Conservation (phyloP, 805 yeast species). For the Myxozyma vanderwaltii region DNA sequence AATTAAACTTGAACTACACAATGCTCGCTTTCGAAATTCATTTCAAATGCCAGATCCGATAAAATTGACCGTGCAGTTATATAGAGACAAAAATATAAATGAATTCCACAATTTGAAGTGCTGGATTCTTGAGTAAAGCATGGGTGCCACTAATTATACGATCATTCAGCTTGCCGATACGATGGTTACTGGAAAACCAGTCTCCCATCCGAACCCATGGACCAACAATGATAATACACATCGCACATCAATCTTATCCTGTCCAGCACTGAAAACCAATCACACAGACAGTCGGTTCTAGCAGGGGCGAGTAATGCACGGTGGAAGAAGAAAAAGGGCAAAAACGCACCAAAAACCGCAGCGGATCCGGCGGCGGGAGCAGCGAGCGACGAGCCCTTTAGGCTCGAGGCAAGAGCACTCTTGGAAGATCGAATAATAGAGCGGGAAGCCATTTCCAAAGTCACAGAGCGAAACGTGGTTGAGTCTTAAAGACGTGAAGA, state of each 20-base stretch:
- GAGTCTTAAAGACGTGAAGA: neutral
- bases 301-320: too few species aligned
- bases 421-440: slow-evolving; percentile 3
- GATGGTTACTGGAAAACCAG: too few species aligned
- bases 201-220: too few species aligned
- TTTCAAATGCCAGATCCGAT: neutral
- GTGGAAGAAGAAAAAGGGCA: neutral
- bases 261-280: too few species aligned
- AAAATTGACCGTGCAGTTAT: too few species aligned
- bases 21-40: neutral
- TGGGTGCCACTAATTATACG: too few species aligned
- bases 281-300: too few species aligned
- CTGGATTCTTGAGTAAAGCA: too few species aligned
- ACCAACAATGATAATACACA: neutral
- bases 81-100: too few species aligned
- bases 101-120: too few species aligned
- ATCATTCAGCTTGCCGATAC: too few species aligned
- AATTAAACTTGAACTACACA: neutral
- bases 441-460: slow-evolving; percentile 15
- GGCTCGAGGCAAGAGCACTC: slow-evolving; percentile 6
- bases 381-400: slow-evolving; percentile 6
- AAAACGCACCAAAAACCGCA: slow-evolving; percentile 20
- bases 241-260: neutral
- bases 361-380: slow-evolving; percentile 19
- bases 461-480: neutral